Percentiles rank a stretch among this genome's conserved stretches.
Evolutionary conservation across 164 flowering plant genomes (phyloP).

Genomic region (Tetracentron sinense): DNA sequence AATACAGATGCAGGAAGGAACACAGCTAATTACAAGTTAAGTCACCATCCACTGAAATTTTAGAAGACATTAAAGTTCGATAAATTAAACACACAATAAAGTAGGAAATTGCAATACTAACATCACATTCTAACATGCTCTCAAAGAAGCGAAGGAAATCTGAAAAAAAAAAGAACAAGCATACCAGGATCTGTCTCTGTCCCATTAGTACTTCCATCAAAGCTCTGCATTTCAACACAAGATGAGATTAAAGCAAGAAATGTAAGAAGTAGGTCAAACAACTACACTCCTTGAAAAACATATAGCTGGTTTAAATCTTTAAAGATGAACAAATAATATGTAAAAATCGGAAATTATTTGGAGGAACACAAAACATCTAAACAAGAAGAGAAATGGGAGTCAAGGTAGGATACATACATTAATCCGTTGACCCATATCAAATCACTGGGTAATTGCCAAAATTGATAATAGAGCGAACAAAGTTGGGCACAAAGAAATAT

Average conservation of each 20-base stretch:
- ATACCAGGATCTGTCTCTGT: conserved; percentile 36
- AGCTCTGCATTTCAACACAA: conserved; percentile 27
- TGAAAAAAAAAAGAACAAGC: conserved; percentile 3
- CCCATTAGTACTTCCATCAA: conserved; percentile 21
- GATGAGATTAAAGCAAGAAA: conserved; percentile 4
- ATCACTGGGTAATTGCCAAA: conserved; percentile 13
- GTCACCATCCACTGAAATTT: neutral
- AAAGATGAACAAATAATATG: neutral
- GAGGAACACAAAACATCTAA: neutral
- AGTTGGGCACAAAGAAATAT: conserved; percentile 7
- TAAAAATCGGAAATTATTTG: neutral
- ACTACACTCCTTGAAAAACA: neutral
- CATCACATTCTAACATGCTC: neutral
- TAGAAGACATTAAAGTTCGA: neutral
- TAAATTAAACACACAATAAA: neutral
- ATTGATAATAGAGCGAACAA: conserved; percentile 12
- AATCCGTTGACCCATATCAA: conserved; percentile 28
- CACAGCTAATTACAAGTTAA: neutral
- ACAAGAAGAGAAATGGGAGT: neutral
- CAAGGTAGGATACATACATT: conserved; percentile 22
- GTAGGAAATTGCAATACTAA: neutral
- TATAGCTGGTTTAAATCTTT: neutral
- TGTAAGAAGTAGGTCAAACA: neutral
- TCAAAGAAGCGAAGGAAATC: neutral
- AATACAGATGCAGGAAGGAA: neutral